A percentile compares a stretch with the other conserved stretches of the same genome.
phyloP scores from a whole-genome alignment of 352 stramenopile species.

The Pythium insidiosum region DNA sequence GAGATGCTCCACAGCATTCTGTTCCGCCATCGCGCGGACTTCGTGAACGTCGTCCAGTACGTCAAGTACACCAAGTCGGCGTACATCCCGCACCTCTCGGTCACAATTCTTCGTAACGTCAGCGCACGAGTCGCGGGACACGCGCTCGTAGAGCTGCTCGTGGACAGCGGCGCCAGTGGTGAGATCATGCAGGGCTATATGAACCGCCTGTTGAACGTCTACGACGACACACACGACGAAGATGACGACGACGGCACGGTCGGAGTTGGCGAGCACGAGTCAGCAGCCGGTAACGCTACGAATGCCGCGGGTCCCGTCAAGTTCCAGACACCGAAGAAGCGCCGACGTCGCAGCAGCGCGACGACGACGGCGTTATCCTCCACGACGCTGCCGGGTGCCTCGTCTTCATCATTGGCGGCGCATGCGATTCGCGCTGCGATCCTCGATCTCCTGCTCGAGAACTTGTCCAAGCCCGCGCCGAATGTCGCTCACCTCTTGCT shows the following conservation, averaged over 20 bases:
- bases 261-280: no score
- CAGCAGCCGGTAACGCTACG: no score
- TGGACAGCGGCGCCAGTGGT: slow-evolving; percentile 53
- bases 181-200: slow-evolving; percentile 75
- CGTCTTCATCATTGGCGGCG: no score
- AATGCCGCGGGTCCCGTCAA: slow-evolving; percentile 16
- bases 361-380: not conserved
- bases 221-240: slow-evolving; percentile 33
- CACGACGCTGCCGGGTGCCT: no score
- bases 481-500: slow-evolving; percentile 74
- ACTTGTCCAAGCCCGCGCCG: slow-evolving; percentile 61
- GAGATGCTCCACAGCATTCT: slow-evolving; percentile 76
- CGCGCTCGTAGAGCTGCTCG: slow-evolving; percentile 54
- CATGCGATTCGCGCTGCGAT: slow-evolving; percentile 58
- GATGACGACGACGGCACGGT: slow-evolving; percentile 17
- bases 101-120: slow-evolving; percentile 56
- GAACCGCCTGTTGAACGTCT: slow-evolving; percentile 66
- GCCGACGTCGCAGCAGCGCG: slow-evolving; percentile 1
- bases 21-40: slow-evolving; percentile 54
- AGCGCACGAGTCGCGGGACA: slow-evolving; percentile 53
- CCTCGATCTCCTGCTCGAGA: slow-evolving; percentile 71
- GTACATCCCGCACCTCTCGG: slow-evolving; percentile 63
- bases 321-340: slow-evolving; percentile 31
- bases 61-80: slow-evolving; percentile 76
- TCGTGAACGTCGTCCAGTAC: slow-evolving; percentile 79